Conservation (phyloP, 2,329 filamentous ascomycete genomes). For the Paraconiothyrium brasiliense region DNA sequence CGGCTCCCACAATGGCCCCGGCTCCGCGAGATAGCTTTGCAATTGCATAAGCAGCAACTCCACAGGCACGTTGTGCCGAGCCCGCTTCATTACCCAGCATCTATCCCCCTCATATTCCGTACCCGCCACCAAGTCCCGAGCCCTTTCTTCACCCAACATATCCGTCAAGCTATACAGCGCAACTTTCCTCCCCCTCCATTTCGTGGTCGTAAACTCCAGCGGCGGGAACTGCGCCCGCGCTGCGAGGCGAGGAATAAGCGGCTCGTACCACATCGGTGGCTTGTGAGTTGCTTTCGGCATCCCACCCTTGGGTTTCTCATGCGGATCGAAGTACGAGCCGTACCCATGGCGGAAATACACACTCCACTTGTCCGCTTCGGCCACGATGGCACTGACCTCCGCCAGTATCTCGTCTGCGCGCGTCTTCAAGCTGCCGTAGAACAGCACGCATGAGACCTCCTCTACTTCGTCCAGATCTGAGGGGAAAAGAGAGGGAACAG, state of each 20-base stretch:
- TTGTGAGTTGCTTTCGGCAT: constrained; percentile 30
- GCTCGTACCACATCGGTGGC: constrained; percentile 41
- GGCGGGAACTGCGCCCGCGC: constrained; percentile 39
- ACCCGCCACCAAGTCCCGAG: constrained; percentile 31
- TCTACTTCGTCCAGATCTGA: constrained; percentile 37
- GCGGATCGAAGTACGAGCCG: constrained; percentile 35
- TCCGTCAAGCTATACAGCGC: constrained; percentile 48
- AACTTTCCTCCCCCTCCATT: constrained; percentile 41
- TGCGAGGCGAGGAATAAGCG: constrained; percentile 38
- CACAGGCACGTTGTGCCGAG: constrained; percentile 39
- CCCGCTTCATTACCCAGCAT: constrained; percentile 42
- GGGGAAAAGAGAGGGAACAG: constrained; percentile 30
- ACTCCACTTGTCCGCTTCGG: constrained; percentile 36
- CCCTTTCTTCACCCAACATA: constrained; percentile 42
- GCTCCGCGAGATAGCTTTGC: constrained; percentile 39
- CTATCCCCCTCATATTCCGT: constrained; percentile 33
- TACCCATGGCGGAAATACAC: constrained; percentile 28
- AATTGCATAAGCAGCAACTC: constrained; percentile 45
- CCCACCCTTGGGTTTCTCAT: constrained; percentile 16
- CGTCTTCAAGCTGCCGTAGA: constrained; percentile 36
- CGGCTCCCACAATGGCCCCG: constrained; percentile 25
- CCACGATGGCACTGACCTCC: constrained; percentile 23
- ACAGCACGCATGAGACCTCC: constrained; percentile 41
- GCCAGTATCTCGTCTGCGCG: constrained; percentile 35
- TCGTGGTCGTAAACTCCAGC: constrained; percentile 41